Conservation (phyloP, 495 filamentous ascomycete genomes). For the Xylaria nigripes region DNA sequence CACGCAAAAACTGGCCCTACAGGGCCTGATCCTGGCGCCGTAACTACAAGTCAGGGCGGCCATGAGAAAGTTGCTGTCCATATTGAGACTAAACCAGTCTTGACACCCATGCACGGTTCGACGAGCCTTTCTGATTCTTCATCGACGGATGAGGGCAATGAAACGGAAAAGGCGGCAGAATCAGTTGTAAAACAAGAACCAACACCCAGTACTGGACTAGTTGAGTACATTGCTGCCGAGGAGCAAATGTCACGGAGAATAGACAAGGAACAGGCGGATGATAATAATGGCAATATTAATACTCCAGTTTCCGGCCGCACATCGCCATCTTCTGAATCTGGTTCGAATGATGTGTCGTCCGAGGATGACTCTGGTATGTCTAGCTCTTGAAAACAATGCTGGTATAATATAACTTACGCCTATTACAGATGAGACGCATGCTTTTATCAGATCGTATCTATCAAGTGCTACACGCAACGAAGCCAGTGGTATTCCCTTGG, state of each 20-base stretch:
- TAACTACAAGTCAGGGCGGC: neutral
- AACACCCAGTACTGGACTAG: neutral
- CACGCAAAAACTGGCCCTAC: neutral
- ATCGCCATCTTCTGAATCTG: neutral
- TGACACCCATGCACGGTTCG: neutral
- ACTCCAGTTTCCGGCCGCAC: neutral
- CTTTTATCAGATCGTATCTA: neutral
- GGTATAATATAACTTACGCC: neutral
- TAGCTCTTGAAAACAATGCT: neutral
- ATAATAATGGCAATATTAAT: neutral
- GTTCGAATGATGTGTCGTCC: too few species aligned
- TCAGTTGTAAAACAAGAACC: neutral
- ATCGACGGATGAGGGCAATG: neutral
- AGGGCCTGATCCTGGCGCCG: neutral
- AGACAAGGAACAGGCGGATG: neutral
- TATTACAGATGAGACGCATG: neutral
- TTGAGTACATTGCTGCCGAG: neutral
- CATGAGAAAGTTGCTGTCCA: neutral
- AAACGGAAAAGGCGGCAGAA: neutral
- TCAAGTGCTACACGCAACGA: neutral
- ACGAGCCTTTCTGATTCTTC: neutral
- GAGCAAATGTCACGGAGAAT: neutral
- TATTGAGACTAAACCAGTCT: neutral
- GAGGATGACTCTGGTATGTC: neutral
- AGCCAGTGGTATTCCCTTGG: neutral